A percentile compares a stretch with the other conserved stretches of the same genome.
phyloP scores from a whole-genome alignment of 306 rosid genomes.

The Cucumis sativus region Cucumber_9930_V3 NC_026655.2:22329501-22330000 shows the following conservation, averaged over 20 bases:
- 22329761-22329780: slow-evolving; percentile 54
- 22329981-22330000: slow-evolving; percentile 40
- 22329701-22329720: background rate
- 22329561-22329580: background rate
- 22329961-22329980: slow-evolving; percentile 54
- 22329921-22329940: slow-evolving; percentile 54
- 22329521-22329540: background rate
- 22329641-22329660: background rate
- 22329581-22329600: background rate
- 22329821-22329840: slow-evolving; percentile 55
- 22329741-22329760: background rate
- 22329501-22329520: background rate
- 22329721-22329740: background rate
- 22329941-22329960: slow-evolving; percentile 47
- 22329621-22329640: background rate
- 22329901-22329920: slow-evolving; percentile 75
- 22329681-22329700: background rate
- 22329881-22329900: slow-evolving; percentile 43
- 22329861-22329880: slow-evolving; percentile 61
- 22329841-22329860: slow-evolving; percentile 38
- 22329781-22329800: slow-evolving; percentile 53
- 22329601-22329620: background rate
- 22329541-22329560: background rate
- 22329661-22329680: background rate
- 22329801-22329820: slow-evolving; percentile 75